Evolutionary conservation across 2,329 filamentous ascomycete species (phyloP).

Genomic region (Xylaria sp.): DNA sequence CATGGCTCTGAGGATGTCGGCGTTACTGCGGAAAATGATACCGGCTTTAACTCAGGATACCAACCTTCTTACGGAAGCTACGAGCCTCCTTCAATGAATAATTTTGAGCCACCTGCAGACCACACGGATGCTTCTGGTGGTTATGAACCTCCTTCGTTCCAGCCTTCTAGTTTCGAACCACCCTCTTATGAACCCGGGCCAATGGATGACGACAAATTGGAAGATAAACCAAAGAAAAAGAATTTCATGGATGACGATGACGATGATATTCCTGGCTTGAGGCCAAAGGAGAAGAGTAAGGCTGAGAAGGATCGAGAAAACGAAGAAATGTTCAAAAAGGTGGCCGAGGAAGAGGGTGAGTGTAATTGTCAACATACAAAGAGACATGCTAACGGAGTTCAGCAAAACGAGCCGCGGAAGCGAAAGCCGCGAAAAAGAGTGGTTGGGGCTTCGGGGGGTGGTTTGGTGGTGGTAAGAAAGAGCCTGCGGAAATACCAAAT

Average conservation of each 20-base stretch:
- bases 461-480: constrained; percentile 77
- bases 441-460: constrained; percentile 85
- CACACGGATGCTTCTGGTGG: constrained; percentile 44
- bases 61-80: constrained; percentile 60
- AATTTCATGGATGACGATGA: constrained; percentile 82
- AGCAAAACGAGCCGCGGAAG: constrained; percentile 67
- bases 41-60: constrained; percentile 42
- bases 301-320: constrained; percentile 77
- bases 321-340: constrained; percentile 83
- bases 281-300: constrained; percentile 63
- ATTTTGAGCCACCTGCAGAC: constrained; percentile 40
- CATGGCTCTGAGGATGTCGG: constrained; percentile 25
- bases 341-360: constrained; percentile 77
- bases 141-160: constrained; percentile 68
- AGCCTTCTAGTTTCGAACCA: constrained; percentile 64
- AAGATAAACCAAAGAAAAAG: constrained; percentile 72
- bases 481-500: constrained; percentile 54
- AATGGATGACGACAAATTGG: constrained; percentile 51
- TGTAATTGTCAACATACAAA: constrained; percentile 6
- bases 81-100: constrained; percentile 51
- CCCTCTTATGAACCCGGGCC: constrained; percentile 61
- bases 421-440: constrained; percentile 62
- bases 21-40: constrained; percentile 21
- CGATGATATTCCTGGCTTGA: constrained; percentile 63
- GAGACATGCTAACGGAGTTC: constrained; percentile 26